These are phyloP conservation scores for Leccinum pachyderme DNA, from an alignment of 1,284 basidiomycete genomes.

Conservation along the genomic window DNA sequence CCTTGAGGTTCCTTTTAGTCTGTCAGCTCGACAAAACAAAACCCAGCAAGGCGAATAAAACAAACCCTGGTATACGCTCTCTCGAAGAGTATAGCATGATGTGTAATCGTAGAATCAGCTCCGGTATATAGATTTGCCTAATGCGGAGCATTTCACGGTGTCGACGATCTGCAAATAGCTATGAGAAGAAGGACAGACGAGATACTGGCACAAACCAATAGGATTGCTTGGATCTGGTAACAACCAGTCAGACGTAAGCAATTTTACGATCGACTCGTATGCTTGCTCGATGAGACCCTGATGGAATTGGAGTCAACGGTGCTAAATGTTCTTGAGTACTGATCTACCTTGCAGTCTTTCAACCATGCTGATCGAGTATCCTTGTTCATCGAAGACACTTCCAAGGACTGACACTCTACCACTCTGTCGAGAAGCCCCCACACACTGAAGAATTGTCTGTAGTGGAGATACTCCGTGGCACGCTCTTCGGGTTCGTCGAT, in stretches of 20 bases:
- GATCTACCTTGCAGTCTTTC: conserved; percentile 56
- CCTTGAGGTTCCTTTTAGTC: conserved; percentile 70
- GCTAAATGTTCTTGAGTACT: background rate
- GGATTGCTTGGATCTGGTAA: conserved; percentile 48
- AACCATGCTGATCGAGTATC: conserved; percentile 63
- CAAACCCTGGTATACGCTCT: conserved; percentile 65
- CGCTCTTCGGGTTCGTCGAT: conserved; percentile 61
- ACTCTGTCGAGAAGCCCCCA: conserved; percentile 63
- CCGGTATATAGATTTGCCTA: conserved; percentile 87
- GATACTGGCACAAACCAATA: conserved; percentile 36
- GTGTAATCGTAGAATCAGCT: conserved; percentile 87
- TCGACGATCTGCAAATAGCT: conserved; percentile 50
- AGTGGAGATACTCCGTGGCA: conserved; percentile 70
- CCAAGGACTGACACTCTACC: conserved; percentile 54
- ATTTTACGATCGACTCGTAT: conserved; percentile 56
- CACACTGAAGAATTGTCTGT: conserved; percentile 69
- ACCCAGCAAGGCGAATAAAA: conserved; percentile 10
- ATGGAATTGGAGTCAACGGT: conserved; percentile 1
- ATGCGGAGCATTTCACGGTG: conserved; percentile 74
- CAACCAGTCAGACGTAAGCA: conserved; percentile 78
- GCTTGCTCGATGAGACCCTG: conserved; percentile 59
- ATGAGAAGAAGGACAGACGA: conserved; percentile 2
- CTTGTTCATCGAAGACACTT: conserved; percentile 52
- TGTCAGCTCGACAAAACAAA: conserved; percentile 1
- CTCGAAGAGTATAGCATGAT: conserved; percentile 68